phyloP scores from a whole-genome alignment of 2,329 filamentous ascomycete species.

The Falciphora oryzae region DNA sequence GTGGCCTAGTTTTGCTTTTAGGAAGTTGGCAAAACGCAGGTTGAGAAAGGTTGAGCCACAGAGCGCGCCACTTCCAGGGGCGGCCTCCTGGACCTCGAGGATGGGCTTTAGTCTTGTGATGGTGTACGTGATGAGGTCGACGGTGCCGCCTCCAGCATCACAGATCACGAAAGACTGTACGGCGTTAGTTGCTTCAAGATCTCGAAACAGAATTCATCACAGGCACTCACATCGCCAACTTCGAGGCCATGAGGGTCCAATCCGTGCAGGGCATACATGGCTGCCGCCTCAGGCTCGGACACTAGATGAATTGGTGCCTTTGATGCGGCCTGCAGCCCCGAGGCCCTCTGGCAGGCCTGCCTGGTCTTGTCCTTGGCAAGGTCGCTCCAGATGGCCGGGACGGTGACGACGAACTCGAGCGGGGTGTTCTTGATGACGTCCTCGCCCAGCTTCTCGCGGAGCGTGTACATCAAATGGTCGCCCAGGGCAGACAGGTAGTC shows the following conservation, averaged over 20 bases:
- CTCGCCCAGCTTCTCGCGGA: conserved; percentile 36
- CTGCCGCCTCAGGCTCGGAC: conserved; percentile 48
- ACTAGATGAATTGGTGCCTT: conserved; percentile 26
- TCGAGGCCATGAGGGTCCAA: conserved; percentile 35
- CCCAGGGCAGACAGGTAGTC: conserved; percentile 45
- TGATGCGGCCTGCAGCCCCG: background rate
- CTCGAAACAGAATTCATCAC: no score
- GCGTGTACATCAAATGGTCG: conserved; percentile 39
- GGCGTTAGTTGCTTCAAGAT: background rate
- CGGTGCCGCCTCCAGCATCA: conserved; percentile 49
- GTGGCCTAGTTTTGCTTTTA: conserved; percentile 37
- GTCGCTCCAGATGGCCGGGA: conserved; percentile 55
- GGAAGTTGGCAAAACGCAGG: conserved; percentile 38
- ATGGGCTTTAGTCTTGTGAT: conserved; percentile 37
- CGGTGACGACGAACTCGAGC: conserved; percentile 46
- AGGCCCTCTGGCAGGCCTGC: conserved; percentile 32
- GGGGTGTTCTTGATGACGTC: conserved; percentile 36
- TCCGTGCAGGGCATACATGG: conserved; percentile 41
- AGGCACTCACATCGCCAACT: conserved; percentile 28
- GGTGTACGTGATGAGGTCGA: conserved; percentile 47
- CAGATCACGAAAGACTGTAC: conserved; percentile 43
- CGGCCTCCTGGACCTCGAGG: conserved; percentile 41
- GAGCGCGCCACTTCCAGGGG: conserved; percentile 40
- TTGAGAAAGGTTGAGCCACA: conserved; percentile 46
- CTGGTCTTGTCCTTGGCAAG: conserved; percentile 45